Percentiles rank a stretch among this genome's conserved stretches.
These are phyloP conservation scores for Trichosporon faecale DNA, from an alignment of 1,284 basidiomycete genomes.

Conservation along the genomic window DNA sequence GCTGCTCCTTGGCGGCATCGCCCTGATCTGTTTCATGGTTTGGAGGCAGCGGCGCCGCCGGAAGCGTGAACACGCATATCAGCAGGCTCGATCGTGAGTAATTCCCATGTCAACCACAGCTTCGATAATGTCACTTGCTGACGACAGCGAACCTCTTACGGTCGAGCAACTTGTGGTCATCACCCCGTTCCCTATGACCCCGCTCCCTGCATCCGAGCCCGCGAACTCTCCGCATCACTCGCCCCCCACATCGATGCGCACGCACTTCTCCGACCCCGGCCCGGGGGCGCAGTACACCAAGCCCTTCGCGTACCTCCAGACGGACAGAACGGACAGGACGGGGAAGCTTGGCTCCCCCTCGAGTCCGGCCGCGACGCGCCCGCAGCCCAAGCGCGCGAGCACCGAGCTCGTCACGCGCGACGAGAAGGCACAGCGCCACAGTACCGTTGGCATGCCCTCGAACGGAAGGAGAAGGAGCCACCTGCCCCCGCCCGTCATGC, in stretches of 20 bases:
- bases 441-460: no score
- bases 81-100: background rate
- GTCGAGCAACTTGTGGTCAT: background rate
- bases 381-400: background rate
- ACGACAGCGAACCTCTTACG: background rate
- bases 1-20: background rate
- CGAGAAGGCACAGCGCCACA: background rate
- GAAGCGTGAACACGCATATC: background rate
- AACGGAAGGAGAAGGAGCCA: background rate
- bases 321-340: background rate
- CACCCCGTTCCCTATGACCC: background rate
- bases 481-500: background rate
- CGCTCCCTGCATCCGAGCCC: background rate
- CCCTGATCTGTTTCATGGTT: background rate
- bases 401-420: background rate
- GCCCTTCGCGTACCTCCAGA: background rate
- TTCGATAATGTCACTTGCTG: no score
- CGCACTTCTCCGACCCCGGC: background rate
- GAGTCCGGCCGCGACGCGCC: background rate
- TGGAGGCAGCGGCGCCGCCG: background rate
- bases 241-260: background rate
- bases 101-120: no score
- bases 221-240: background rate
- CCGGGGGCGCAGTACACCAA: background rate
- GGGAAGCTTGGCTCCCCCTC: background rate